phyloP scores from a whole-genome alignment of 1,139 yeast species.

The Arxiozyma telluris region DNA sequence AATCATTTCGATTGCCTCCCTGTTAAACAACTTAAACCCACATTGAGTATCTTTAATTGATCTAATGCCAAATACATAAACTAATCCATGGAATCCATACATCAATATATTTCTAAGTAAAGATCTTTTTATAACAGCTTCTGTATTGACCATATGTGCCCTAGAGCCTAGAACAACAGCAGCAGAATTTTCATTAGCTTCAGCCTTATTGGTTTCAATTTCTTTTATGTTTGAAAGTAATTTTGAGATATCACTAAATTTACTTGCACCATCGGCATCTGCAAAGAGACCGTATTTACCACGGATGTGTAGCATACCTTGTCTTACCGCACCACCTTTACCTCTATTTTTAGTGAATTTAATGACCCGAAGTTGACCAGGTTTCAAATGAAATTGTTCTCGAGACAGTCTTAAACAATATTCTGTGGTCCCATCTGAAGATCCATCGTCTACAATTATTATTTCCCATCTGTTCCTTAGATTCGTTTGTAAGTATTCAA shows the following conservation, averaged over 20 bases:
- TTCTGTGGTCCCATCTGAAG: slow-evolving; percentile 67
- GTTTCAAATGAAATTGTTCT: slow-evolving; percentile 38
- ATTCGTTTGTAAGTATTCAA: slow-evolving; percentile 41
- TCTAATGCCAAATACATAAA: slow-evolving; percentile 80
- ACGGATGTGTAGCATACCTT: slow-evolving; percentile 70
- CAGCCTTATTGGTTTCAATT: slow-evolving; percentile 11
- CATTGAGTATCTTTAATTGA: slow-evolving; percentile 89
- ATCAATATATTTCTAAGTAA: slow-evolving; percentile 80
- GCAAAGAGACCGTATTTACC: slow-evolving; percentile 79
- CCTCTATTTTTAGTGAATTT: slow-evolving; percentile 71
- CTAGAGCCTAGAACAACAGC: slow-evolving; percentile 84
- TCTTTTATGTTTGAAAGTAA: slow-evolving; percentile 41
- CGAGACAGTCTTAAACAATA: slow-evolving; percentile 63
- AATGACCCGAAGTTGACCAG: slow-evolving; percentile 62
- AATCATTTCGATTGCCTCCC: slow-evolving; percentile 50
- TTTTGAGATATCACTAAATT: slow-evolving; percentile 57
- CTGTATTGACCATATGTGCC: slow-evolving; percentile 94
- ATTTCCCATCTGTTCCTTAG: slow-evolving; percentile 51
- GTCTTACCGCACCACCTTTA: slow-evolving; percentile 97
- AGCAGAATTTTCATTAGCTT: slow-evolving; percentile 25
- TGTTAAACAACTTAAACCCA: slow-evolving; percentile 87
- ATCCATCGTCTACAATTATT: slow-evolving; percentile 85
- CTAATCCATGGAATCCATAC: slow-evolving; percentile 85
- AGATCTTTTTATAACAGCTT: slow-evolving; percentile 90
- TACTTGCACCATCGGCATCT: slow-evolving; percentile 96